Evolutionary conservation across 768 basidiomycete genomes (phyloP).

Genomic region (Pseudohyphozyma bogoriensis): DNA sequence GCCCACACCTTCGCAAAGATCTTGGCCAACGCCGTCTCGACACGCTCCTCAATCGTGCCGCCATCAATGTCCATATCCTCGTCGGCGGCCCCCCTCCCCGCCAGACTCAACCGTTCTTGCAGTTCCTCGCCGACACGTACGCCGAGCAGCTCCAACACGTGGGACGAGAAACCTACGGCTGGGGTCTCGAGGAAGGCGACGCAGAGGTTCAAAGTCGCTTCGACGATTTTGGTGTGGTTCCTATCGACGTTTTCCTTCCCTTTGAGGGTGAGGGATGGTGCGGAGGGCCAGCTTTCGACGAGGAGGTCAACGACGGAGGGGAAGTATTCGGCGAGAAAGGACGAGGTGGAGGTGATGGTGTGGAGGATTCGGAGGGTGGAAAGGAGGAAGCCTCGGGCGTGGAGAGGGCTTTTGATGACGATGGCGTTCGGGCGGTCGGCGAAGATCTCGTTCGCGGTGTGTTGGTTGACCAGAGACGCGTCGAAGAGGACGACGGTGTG

Average conservation of each 20-base stretch:
- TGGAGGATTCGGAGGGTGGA: slow-evolving; percentile 8
- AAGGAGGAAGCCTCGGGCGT: slow-evolving; percentile 10
- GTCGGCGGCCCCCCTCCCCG: not conserved
- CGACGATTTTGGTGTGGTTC: not conserved
- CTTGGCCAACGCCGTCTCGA: not conserved
- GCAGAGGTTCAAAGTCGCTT: not conserved
- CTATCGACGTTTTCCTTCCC: slow-evolving; percentile 9
- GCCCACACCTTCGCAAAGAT: not conserved
- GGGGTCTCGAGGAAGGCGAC: not conserved
- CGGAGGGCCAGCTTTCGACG: slow-evolving; percentile 11
- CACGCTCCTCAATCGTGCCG: not conserved
- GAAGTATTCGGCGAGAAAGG: slow-evolving; percentile 13
- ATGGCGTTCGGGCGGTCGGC: not conserved
- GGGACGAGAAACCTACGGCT: not conserved
- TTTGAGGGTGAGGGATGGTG: not conserved
- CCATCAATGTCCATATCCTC: not conserved
- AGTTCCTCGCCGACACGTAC: not conserved
- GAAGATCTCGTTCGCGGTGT: not conserved
- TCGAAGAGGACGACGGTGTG: slow-evolving; percentile 10
- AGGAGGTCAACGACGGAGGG: slow-evolving; percentile 6
- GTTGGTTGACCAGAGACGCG: slow-evolving; percentile 1
- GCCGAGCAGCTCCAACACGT: slow-evolving; percentile 4
- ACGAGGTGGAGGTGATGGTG: not conserved
- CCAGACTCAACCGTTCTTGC: not conserved
- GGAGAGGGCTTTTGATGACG: not conserved